phyloP scores from a whole-genome alignment of 495 filamentous ascomycete genomes.

The Emericellopsis terricola region DNA sequence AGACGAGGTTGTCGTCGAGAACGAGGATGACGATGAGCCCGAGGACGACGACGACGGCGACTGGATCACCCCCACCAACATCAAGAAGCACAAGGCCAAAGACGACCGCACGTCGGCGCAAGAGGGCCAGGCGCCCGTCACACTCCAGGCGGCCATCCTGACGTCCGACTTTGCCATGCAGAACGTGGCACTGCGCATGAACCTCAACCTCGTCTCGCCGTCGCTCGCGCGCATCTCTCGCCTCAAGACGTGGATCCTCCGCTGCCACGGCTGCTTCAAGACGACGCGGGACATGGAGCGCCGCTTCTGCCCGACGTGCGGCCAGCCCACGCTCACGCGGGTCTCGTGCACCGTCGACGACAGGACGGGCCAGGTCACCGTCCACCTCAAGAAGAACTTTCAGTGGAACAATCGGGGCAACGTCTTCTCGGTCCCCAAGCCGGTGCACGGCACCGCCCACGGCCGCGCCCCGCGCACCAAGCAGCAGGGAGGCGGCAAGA shows the following conservation, averaged over 20 bases:
- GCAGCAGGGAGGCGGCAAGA: slow-evolving; percentile 60
- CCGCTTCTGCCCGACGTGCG: slow-evolving; percentile 89
- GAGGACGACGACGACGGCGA: slow-evolving; percentile 44
- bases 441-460: slow-evolving; percentile 58
- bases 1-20: slow-evolving; percentile 2
- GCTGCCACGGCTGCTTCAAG: slow-evolving; percentile 88
- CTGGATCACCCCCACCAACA: slow-evolving; percentile 92
- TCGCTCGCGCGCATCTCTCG: slow-evolving; percentile 56
- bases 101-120: slow-evolving; percentile 10
- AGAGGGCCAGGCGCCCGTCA: slow-evolving; percentile 14
- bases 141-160: slow-evolving; percentile 66
- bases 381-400: slow-evolving; percentile 89
- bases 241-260: slow-evolving; percentile 70
- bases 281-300: slow-evolving; percentile 69
- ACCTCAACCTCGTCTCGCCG: slow-evolving; percentile 75
- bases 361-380: slow-evolving; percentile 52
- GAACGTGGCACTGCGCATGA: slow-evolving; percentile 86
- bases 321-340: slow-evolving; percentile 69
- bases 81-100: slow-evolving; percentile 65
- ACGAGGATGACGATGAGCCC: slow-evolving; percentile 4
- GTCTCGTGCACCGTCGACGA: slow-evolving; percentile 69
- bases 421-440: slow-evolving; percentile 78
- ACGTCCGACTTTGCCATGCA: slow-evolving; percentile 96
- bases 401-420: slow-evolving; percentile 91
- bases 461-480: slow-evolving; percentile 42